Conservation (phyloP, 1,284 basidiomycete species). For the Pseudomicrostroma phylloplanum region DNA sequence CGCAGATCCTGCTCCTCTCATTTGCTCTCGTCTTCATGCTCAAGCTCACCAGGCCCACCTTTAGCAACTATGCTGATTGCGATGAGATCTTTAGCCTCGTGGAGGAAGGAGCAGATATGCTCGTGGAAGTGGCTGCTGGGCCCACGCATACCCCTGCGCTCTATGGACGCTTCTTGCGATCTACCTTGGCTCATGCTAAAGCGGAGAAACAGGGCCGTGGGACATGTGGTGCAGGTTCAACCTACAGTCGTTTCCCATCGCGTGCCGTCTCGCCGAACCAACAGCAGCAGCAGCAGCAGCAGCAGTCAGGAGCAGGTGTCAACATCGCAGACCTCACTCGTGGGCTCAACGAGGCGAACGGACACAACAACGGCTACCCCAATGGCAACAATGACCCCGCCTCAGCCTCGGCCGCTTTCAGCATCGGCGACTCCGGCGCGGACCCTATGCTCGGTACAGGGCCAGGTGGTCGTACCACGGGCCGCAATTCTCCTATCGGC, state of each 20-base stretch:
- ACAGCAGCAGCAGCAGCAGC: background rate
- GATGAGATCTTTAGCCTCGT: constrained; percentile 65
- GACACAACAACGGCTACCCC: background rate
- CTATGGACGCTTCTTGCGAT: constrained; percentile 41
- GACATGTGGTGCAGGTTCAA: background rate
- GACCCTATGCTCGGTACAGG: too few relatives aligned
- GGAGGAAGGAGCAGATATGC: constrained; percentile 66
- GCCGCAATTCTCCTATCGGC: too few relatives aligned
- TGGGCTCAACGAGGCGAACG: background rate
- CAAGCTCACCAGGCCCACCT: constrained; percentile 70
- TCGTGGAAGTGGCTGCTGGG: constrained; percentile 42
- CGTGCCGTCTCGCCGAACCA: background rate
- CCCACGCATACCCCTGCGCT: constrained; percentile 43
- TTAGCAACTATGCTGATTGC: constrained; percentile 65
- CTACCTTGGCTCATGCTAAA: constrained; percentile 20
- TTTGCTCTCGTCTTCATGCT: constrained; percentile 66
- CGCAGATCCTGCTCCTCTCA: constrained; percentile 81
- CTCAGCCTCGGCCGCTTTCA: background rate
- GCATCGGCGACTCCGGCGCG: too few relatives aligned
- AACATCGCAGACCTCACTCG: background rate
- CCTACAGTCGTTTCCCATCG: background rate
- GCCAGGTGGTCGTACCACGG: too few relatives aligned
- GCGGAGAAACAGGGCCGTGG: constrained; percentile 2
- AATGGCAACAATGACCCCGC: background rate
- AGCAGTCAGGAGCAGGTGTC: background rate